Conservation (phyloP, 495 filamentous ascomycete genomes). For the Xylaria telfairii region DNA sequence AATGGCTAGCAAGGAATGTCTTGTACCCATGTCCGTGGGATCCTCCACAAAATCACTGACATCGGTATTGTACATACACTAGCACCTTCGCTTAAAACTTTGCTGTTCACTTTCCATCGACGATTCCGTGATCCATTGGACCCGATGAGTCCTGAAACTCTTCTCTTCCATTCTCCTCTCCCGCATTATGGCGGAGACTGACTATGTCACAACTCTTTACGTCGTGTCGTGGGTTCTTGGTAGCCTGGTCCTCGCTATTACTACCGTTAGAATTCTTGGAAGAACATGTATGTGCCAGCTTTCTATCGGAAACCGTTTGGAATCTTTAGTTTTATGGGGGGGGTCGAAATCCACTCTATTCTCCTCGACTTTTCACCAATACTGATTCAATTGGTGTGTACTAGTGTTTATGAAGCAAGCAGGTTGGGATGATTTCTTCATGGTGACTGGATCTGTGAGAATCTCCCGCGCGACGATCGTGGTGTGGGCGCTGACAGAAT, state of each 20-base stretch:
- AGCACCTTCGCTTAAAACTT: neutral
- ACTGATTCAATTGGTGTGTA: neutral
- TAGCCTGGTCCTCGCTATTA: constrained; percentile 20
- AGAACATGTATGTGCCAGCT: constrained; percentile 25
- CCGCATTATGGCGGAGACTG: constrained; percentile 12
- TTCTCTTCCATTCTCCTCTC: neutral
- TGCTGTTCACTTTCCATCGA: neutral
- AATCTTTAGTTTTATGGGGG: neutral
- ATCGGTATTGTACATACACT: neutral
- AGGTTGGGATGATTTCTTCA: constrained; percentile 34
- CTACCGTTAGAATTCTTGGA: constrained; percentile 20
- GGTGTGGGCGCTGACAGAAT: neutral
- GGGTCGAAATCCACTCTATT: neutral
- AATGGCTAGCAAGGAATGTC: neutral
- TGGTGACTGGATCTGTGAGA: constrained; percentile 27
- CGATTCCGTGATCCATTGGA: neutral
- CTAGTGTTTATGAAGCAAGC: constrained; percentile 20
- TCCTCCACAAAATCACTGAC: neutral
- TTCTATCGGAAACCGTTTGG: neutral
- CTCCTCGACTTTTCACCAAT: neutral
- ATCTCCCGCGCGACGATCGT: neutral
- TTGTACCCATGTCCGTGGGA: neutral
- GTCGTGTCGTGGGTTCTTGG: constrained; percentile 27
- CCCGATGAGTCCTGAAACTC: neutral
- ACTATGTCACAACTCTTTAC: constrained; percentile 18